Base-by-base conservation (phyloP, 2,329 filamentous ascomycete species). In the Alternaria rosae region DNA sequence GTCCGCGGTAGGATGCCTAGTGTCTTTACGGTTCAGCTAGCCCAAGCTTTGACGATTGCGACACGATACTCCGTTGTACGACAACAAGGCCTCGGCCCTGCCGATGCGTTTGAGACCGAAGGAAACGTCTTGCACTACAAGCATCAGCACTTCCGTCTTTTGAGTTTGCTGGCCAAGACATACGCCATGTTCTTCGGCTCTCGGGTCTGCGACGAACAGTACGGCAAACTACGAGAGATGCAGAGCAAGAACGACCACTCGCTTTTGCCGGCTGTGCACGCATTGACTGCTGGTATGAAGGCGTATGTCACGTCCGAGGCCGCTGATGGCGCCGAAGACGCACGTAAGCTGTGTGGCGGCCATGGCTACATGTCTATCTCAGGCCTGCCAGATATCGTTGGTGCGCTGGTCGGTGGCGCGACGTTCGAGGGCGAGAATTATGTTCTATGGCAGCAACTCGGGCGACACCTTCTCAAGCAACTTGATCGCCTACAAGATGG, bases 1-100 rank as follows among this genome's bases (percentile, higher is more conserved):
- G 82, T 84, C 8, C 79, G 83, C 20, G 76, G 80, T 2, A 72
- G 65, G 30, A 81, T 82, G 62, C 74, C 80, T 17, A 77, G 76
- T 68, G 79, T 83, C 57, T 82, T 83, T 4, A 72, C 82, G 8
- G 74, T 85, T 20, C 79, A 84, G n/a, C 80, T 86, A 10, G 83
- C 84, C 2, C 76, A 84, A 54, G 83, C 84, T 11, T 81, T 84
- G 4, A 85, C 84, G 1, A 80, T 85, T 4, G 84, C 84, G 4
- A 80, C 84, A 0, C 76, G 84, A 41, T 85, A 85, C 61, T 78
- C 80, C 1, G 78, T 79, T 3, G 78, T 85, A 11, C 76, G 84
- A 28, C 74, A 80, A 35, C 84, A 86, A 62, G 64, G 64, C 13
- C 42, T 64, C 5, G 66, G 64, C 3, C 60, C 57, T 6, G 52